Evolutionary conservation across 352 stramenopile genomes (phyloP).

Genomic region (Pythium chondricola): DNA sequence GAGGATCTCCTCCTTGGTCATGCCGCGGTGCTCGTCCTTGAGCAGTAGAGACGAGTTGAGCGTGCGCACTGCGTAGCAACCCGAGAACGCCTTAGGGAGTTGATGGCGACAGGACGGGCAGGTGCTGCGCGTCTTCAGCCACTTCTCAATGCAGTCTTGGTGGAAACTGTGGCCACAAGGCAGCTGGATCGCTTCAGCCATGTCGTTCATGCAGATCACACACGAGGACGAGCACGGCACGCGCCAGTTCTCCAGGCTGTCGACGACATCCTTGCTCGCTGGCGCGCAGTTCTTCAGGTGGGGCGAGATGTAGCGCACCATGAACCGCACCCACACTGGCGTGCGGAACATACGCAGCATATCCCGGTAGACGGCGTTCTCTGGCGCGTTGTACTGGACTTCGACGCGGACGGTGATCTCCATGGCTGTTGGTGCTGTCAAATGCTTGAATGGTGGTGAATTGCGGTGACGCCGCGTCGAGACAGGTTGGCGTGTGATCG

Average conservation of each 20-base stretch:
- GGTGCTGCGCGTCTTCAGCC: slow-evolving; percentile 89
- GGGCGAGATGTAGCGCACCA: slow-evolving; percentile 81
- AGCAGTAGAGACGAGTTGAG: slow-evolving; percentile 76
- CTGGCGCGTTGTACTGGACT: slow-evolving; percentile 72
- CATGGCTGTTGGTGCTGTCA: slow-evolving; percentile 23
- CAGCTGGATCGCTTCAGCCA: slow-evolving; percentile 58
- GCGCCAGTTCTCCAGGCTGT: slow-evolving; percentile 29
- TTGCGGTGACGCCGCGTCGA: no score
- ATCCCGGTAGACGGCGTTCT: slow-evolving; percentile 52
- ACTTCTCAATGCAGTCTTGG: slow-evolving; percentile 88
- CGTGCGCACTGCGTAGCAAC: slow-evolving; percentile 71
- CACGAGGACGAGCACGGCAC: slow-evolving; percentile 35
- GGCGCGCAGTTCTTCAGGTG: slow-evolving; percentile 79
- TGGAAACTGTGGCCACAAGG: slow-evolving; percentile 94
- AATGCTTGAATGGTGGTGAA: not conserved
- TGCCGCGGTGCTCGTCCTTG: slow-evolving; percentile 47
- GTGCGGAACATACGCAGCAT: slow-evolving; percentile 81
- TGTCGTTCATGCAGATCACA: slow-evolving; percentile 91
- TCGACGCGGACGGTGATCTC: slow-evolving; percentile 77
- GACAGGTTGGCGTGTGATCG: no score
- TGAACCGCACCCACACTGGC: slow-evolving; percentile 77
- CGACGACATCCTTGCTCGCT: slow-evolving; percentile 62
- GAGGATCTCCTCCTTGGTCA: slow-evolving; percentile 53
- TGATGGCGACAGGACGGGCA: slow-evolving; percentile 94
- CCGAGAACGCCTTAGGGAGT: slow-evolving; percentile 77